Evolutionary conservation across 129 eudicot genomes (phyloP).

Genomic region (Escallonia herrerae): DNA sequence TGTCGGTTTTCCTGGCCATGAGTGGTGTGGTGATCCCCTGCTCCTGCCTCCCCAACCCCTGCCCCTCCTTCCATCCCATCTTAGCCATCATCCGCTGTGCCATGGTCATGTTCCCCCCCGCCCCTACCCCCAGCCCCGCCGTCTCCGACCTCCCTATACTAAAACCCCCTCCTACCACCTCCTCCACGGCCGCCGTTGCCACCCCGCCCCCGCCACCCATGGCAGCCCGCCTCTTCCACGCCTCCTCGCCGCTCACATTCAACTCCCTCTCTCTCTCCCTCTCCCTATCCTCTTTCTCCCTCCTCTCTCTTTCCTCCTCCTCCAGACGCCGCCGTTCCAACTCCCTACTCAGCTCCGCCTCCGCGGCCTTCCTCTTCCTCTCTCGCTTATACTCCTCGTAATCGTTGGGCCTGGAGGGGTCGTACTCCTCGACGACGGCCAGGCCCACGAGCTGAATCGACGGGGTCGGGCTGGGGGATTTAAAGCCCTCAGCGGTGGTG

Average conservation of each 20-base stretch:
- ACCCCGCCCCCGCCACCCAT: constrained; percentile 47
- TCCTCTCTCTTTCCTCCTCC: constrained; percentile 51
- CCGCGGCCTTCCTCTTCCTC: constrained; percentile 43
- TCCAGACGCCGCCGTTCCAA: constrained; percentile 49
- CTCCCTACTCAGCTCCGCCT: constrained; percentile 44
- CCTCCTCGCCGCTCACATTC: constrained; percentile 82
- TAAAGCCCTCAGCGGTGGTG: too few species aligned
- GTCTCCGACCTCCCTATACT: constrained; percentile 74
- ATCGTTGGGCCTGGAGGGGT: constrained; percentile 89
- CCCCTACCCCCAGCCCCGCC: constrained; percentile 86
- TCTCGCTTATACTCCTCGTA: constrained; percentile 81
- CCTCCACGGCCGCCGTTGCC: constrained; percentile 26
- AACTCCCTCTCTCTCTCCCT: constrained; percentile 39
- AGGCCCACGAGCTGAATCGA: constrained; percentile 7
- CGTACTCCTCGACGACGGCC: constrained; percentile 72
- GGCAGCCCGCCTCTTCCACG: constrained; percentile 81
- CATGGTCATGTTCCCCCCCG: constrained; percentile 93
- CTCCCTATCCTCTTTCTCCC: constrained; percentile 38
- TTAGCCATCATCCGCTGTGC: constrained; percentile 99
- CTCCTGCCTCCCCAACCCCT: constrained; percentile 86
- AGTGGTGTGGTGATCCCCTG: constrained; percentile 95
- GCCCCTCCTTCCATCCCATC: constrained; percentile 98
- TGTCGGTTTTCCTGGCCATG: constrained; percentile 93
- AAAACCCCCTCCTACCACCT: constrained; percentile 51
- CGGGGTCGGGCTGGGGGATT: not conserved